Percentiles rank a stretch among this genome's conserved stretches.
Conservation (phyloP, 306 rosid species). For the Urtica urens region DNA sequence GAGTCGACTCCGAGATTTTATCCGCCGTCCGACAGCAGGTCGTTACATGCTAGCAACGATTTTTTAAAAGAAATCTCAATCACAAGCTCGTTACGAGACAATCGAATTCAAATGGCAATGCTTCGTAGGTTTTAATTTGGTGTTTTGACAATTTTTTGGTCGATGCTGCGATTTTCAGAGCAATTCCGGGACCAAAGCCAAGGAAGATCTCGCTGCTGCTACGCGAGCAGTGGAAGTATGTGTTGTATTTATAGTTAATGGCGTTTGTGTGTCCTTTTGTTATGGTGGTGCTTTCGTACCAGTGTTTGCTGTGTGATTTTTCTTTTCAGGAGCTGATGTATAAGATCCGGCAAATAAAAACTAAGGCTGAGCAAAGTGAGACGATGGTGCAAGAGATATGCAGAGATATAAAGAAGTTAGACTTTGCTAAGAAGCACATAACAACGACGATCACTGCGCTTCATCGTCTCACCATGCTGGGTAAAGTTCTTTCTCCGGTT, state of each 20-base stretch:
- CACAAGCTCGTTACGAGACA: too few relatives aligned
- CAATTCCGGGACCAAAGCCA: constrained; percentile 93
- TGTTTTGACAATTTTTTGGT: constrained; percentile 18
- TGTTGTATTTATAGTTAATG: neutral
- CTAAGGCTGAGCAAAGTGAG: constrained; percentile 96
- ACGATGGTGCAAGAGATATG: constrained; percentile 98
- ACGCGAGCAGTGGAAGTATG: constrained; percentile 79
- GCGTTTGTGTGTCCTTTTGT: neutral
- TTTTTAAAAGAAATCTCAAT: too few relatives aligned
- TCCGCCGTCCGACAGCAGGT: constrained; percentile 97
- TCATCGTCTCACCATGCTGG: constrained; percentile 96
- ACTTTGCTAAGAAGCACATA: constrained; percentile 96
- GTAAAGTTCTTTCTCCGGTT: constrained; percentile 36
- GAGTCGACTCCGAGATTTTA: constrained; percentile 82
- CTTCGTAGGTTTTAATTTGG: neutral
- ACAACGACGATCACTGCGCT: constrained; percentile 95
- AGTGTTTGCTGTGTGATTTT: constrained; percentile 1
- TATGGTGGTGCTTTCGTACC: neutral
- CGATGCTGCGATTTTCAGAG: constrained; percentile 50
- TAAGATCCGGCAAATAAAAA: constrained; percentile 86
- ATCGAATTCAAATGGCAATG: too few relatives aligned
- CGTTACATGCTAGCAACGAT: too few relatives aligned
- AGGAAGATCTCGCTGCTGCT: constrained; percentile 97
- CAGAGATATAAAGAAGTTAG: constrained; percentile 92
- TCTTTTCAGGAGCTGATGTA: constrained; percentile 81